Percentiles rank a stretch among this genome's conserved stretches.
Conservation (phyloP, 768 basidiomycete species). For the Leccinum broughii region DNA sequence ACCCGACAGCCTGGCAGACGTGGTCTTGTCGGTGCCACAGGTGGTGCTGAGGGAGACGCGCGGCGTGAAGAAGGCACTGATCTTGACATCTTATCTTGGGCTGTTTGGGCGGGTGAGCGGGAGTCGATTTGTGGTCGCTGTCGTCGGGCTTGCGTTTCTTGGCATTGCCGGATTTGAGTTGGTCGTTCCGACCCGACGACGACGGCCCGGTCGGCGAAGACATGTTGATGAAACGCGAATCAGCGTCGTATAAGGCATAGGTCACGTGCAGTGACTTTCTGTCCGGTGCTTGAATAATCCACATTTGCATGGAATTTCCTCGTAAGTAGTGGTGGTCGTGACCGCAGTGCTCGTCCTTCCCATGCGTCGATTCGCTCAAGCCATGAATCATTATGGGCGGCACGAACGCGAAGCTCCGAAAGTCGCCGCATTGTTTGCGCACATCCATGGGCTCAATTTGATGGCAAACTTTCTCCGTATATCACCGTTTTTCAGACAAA, state of each 20-base stretch:
- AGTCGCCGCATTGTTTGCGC: no score
- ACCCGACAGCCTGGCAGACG: conserved; percentile 1
- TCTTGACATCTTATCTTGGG: conserved; percentile 13
- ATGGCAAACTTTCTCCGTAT: not conserved
- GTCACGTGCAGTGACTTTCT: conserved; percentile 27
- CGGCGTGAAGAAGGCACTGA: conserved; percentile 29
- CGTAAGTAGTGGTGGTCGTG: no score
- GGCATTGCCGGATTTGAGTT: conserved; percentile 11
- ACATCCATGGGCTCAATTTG: no score
- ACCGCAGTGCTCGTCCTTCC: not conserved
- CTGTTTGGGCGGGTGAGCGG: conserved; percentile 17
- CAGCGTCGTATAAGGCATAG: conserved; percentile 11
- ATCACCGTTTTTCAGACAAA: not conserved
- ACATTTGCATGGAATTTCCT: no score
- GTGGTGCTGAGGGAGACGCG: conserved; percentile 29
- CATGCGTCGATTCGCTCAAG: conserved; percentile 15
- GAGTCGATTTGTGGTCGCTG: not conserved
- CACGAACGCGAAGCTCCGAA: no score
- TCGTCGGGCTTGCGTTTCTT: conserved; percentile 28
- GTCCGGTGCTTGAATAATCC: no score
- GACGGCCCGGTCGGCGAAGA: conserved; percentile 4
- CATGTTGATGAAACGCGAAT: not conserved
- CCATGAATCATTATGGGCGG: no score
- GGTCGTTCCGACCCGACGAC: conserved; percentile 9
- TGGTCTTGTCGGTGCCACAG: conserved; percentile 32